Evolutionary conservation across 371 early-diverging fungal species (phyloP), one percentile per base, ranked within the genome.

Genomic region (Sporodiniella umbellata): DNA sequence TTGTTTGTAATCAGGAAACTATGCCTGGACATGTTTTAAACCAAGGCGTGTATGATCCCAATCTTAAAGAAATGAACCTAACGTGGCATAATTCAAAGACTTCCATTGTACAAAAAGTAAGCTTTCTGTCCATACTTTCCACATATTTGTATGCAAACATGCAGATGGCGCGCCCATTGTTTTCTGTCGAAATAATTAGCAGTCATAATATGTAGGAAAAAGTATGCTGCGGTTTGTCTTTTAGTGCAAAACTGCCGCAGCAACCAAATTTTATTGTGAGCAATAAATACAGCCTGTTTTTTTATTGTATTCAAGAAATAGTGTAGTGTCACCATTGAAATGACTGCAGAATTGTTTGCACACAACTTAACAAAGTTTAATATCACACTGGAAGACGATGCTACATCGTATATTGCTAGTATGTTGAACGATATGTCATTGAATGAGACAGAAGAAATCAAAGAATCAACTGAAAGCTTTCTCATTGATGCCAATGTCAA

Each of bases 381-480:
- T 8, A 55, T 75, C 38, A 26, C 48, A n/a, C 39, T 82, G 18
- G 79, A 79, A 45, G 62, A 60, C 37, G 83, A 83, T 45, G 54
- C 75, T 7, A 26, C 66, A 11, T 73, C 79, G 17, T 80, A 76
- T 43, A 56, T 83, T 22, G 23, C 61, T 12, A 60, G 70, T 15
- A 56, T 80, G 51, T 46, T 83, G 22, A 55, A 62, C 18, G 75
- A 72, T 25, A 56, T 76, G 55, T 45, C 62, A 7, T 53, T 78
- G 10, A 33, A 48, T 8, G 62, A 66, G 5, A 45, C 60, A 11
- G 65, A 56, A n/a, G 62, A 66, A 38, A 50, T 87, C 14, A 79
- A 82, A 33, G 83, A 85, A 22, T 79, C 81, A 15, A 83, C 87
- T 8, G 81, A 85, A 56, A 76, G 77, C 11, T 87, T 86, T 47